Evolutionary conservation across 2,329 filamentous ascomycete species (phyloP), one percentile per base, ranked within the genome.

Genomic region (Xylariaceae sp.): DNA sequence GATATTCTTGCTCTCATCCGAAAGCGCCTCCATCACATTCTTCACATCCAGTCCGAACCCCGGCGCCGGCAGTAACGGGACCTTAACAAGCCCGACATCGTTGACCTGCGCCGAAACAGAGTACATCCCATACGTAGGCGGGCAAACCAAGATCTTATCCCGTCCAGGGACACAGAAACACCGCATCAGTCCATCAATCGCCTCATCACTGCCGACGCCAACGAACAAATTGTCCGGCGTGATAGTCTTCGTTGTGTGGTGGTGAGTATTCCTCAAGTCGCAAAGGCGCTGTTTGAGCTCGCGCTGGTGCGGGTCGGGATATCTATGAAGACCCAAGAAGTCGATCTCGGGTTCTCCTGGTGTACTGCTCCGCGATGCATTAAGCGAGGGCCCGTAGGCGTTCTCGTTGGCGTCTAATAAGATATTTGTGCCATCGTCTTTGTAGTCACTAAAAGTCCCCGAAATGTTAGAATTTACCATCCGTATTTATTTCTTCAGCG

Each of bases 81-180:
- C 83, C 64, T 86, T 88, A 56, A 94, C 85, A 21, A 97, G 80
- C 37, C 77, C 77, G 17, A 98, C 76, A 62, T 97, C 93, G 71
- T 98, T 98, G 56, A 96, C 85, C 64, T 94, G 86, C 1, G 93
- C 93, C 6, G 88, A 94, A 16, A 98, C 93, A 37, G 82, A 76
- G 73, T 98, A 98, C 93, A 98, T 98, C 70, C 93, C 93, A 66
- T 98, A 98, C 1, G 93, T 98, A 1, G 93, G 93, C 16, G 93
- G 93, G 63, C 92, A 97, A 34, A 89, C 92, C 27, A 98, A 79
- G 63, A 98, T 94, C 63, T 87, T 89, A 69, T 98, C 93, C 55
- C 77, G 77, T 37, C 85, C 88, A 1, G 93, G 93, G 2, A 82
- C 73, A 70, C 93, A 98, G 73, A 98, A 98, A 68, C 88, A 93